Conservation (phyloP, 2,329 filamentous ascomycete genomes). For the Aspergillus felis region DNA sequence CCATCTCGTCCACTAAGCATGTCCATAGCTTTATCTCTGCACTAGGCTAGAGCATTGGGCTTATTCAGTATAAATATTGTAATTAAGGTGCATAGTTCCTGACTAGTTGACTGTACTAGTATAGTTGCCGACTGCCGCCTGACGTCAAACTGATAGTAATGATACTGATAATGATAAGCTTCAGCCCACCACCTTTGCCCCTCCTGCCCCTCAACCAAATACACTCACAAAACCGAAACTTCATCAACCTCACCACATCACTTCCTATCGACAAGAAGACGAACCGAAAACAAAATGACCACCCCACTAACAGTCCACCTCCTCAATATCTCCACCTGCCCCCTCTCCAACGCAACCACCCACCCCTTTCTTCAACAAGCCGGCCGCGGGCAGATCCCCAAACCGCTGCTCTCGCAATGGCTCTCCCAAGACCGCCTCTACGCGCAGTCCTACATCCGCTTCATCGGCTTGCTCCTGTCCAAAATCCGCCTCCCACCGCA, state of each 20-base stretch:
- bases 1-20: too few relatives aligned
- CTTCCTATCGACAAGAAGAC: too few relatives aligned
- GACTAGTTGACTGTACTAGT: neutral
- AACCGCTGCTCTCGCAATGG: constrained; percentile 59
- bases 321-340: constrained; percentile 45
- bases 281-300: constrained; percentile 20
- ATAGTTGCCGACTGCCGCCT: neutral
- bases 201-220: neutral
- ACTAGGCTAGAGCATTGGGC: too few relatives aligned
- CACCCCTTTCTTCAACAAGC: constrained; percentile 64
- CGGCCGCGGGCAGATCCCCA: constrained; percentile 58
- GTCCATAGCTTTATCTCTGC: too few relatives aligned
- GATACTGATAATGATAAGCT: neutral
- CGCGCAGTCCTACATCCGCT: constrained; percentile 65
- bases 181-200: neutral
- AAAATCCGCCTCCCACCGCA: constrained; percentile 53
- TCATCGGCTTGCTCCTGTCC: constrained; percentile 61
- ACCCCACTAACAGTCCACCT: constrained; percentile 55
- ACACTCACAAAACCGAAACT: too few relatives aligned
- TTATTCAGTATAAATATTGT: too few relatives aligned
- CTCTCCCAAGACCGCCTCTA: constrained; percentile 69
- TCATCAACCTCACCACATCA: neutral
- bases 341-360: constrained; percentile 58
- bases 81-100: neutral
- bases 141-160: neutral